phyloP scores from a whole-genome alignment of 1,139 yeast species.

The Suhomyces atakaporum region DNA sequence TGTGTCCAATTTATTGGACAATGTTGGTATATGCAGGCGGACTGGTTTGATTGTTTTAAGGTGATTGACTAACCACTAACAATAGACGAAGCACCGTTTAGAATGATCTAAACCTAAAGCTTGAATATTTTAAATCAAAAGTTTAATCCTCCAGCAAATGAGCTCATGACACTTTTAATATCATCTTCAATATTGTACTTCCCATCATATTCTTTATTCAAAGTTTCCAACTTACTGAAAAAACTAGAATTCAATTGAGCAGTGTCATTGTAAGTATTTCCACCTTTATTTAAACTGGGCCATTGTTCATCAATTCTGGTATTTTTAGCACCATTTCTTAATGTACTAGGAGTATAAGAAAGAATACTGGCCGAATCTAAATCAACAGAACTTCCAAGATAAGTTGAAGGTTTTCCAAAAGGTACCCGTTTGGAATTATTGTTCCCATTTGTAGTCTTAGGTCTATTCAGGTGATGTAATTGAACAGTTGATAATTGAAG shows the following conservation, averaged over 20 bases:
- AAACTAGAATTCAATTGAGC: slow-evolving; percentile 43
- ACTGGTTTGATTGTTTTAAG: too few species aligned
- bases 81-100: too few species aligned
- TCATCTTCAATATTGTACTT: slow-evolving; percentile 47
- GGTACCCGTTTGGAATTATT: slow-evolving; percentile 2
- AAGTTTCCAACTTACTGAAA: slow-evolving; percentile 41
- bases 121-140: too few species aligned
- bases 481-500: slow-evolving; percentile 74
- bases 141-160: slow-evolving; percentile 47
- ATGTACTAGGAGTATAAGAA: slow-evolving; percentile 33
- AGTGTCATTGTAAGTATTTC: slow-evolving; percentile 19
- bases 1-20: too few species aligned
- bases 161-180: slow-evolving; percentile 46
- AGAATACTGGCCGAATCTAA: slow-evolving; percentile 53
- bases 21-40: too few species aligned
- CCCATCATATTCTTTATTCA: slow-evolving; percentile 25
- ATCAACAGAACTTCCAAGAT: slow-evolving; percentile 20
- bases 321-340: background rate
- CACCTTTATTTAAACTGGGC: slow-evolving; percentile 36
- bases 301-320: slow-evolving; percentile 25
- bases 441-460: slow-evolving; percentile 2
- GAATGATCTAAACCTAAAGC: too few species aligned
- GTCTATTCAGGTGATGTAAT: slow-evolving; percentile 25
- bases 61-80: too few species aligned
- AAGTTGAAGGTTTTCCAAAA: slow-evolving; percentile 6